phyloP scores from a whole-genome alignment of 805 yeast genomes.

The Starmerella floricola region DNA sequence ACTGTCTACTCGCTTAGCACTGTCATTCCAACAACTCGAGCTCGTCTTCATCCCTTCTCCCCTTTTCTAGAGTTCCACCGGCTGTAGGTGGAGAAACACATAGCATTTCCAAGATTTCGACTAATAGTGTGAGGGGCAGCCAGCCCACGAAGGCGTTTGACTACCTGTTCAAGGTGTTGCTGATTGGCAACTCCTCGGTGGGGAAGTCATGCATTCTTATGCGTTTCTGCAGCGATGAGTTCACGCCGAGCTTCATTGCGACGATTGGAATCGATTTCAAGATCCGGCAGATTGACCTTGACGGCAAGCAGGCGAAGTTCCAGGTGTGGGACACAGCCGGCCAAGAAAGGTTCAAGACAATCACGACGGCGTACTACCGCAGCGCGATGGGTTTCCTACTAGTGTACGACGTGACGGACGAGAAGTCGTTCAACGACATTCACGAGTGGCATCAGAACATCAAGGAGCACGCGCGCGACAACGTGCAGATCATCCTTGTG shows the following conservation, averaged over 20 bases:
- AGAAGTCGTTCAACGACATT: conserved; percentile 82
- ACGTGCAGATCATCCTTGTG: conserved; percentile 84
- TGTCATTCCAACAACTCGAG: no score
- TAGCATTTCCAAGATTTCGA: conserved; percentile 8
- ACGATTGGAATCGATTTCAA: conserved; percentile 98
- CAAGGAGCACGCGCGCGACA: conserved; percentile 91
- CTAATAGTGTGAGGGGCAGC: conserved; percentile 9
- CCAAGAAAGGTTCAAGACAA: conserved; percentile 94
- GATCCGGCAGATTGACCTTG: conserved; percentile 87
- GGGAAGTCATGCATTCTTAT: conserved; percentile 64
- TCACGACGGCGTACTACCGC: conserved; percentile 94
- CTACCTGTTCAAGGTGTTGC: conserved; percentile 68
- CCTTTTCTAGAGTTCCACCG: not conserved
- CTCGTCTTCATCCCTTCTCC: not conserved
- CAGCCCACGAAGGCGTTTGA: conserved; percentile 16
- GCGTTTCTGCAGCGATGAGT: conserved; percentile 91
- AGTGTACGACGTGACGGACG: conserved; percentile 96
- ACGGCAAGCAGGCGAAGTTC: conserved; percentile 83
- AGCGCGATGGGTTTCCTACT: conserved; percentile 97
- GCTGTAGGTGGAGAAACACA: no score
- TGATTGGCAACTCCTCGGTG: conserved; percentile 79
- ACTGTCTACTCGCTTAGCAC: no score
- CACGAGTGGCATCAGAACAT: conserved; percentile 94
- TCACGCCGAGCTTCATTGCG: conserved; percentile 91
- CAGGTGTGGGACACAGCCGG: conserved; percentile 99